phyloP scores from a whole-genome alignment of 495 filamentous ascomycete species.

The Sordaria brevicollis region DNA sequence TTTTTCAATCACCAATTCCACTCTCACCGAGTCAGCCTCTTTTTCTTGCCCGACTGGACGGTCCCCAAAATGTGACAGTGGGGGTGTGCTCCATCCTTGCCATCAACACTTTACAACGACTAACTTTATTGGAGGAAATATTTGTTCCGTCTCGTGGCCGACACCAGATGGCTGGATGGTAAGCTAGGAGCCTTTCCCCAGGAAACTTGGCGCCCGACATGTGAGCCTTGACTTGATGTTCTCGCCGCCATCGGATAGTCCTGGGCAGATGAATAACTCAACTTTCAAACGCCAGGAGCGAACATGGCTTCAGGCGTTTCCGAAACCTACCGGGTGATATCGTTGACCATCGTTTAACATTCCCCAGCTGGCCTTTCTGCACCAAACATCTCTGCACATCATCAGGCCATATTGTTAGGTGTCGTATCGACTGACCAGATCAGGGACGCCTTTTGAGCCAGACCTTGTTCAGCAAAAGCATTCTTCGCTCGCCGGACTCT shows the following conservation, averaged over 20 bases:
- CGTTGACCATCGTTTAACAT: neutral
- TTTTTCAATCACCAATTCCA: neutral
- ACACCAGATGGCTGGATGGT: neutral
- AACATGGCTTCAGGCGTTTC: no score
- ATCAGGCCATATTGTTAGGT: neutral
- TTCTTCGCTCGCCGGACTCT: neutral
- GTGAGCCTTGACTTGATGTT: neutral
- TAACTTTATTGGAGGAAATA: conserved; percentile 19
- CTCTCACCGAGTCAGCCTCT: neutral
- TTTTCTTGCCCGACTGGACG: neutral
- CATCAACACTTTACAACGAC: neutral
- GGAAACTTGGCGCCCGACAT: neutral
- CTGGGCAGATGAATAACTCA: no score
- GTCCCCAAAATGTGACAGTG: neutral
- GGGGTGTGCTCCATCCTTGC: neutral
- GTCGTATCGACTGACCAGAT: neutral
- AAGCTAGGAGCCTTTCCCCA: neutral
- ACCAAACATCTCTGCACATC: neutral
- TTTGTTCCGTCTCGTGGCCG: conserved; percentile 14
- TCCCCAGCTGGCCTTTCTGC: neutral
- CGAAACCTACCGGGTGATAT: no score
- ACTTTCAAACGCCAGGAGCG: neutral
- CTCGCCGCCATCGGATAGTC: neutral
- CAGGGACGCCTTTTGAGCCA: neutral
- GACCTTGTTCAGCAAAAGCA: neutral